Base-by-base conservation (phyloP, 2,329 filamentous ascomycete genomes). In the Moelleriella libera region DNA sequence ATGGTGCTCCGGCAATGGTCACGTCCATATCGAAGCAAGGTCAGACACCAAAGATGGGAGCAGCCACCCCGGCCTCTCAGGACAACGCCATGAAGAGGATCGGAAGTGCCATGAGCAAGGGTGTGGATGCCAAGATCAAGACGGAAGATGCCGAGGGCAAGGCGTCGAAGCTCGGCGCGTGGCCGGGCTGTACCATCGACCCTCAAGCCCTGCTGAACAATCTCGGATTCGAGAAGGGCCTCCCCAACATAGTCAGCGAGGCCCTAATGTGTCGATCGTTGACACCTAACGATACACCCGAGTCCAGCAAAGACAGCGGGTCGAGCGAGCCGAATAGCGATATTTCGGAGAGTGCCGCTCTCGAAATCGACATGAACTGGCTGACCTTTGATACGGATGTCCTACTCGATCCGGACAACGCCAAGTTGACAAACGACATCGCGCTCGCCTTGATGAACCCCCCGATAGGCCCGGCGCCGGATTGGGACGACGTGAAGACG, bases 201-300 rank as follows among this genome's bases (percentile, higher is more conserved):
- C 71, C 75, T 3, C 68, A 74, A 51, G 56, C 55, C 6, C 55
- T 67, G 43, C 53, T 65, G 10, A 61, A 53, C 47, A 61, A 62
- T 45, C 54, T 66, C 6, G 63, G 62, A 0, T 56, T 63, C 21
- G 62, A 64, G 41, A 58, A 57, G 41, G 58, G 63, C 11, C 51
- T 64, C 44, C 58, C 54, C 48, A 76, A 70, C 14, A 66, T 73
- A 2, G 71, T 78, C 47, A 67, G 68, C 10, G 74, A 81, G 51
- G 69, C 74, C 57, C 68, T 62, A 47, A 63, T 74, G 7, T 79
- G 77, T 54, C 70, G 72, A 21, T 70, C 73, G 1, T 63, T 74
- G 48, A 78, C 78, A 29, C 77, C 78, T 0, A 78, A 80, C 50
- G 76, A 82, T 56, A 82, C 79, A 6, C 79, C 78, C 0, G 78